These are phyloP conservation scores for Seiridium unicorne DNA, from an alignment of 2,329 filamentous ascomycete genomes.

Conservation along the genomic window DNA sequence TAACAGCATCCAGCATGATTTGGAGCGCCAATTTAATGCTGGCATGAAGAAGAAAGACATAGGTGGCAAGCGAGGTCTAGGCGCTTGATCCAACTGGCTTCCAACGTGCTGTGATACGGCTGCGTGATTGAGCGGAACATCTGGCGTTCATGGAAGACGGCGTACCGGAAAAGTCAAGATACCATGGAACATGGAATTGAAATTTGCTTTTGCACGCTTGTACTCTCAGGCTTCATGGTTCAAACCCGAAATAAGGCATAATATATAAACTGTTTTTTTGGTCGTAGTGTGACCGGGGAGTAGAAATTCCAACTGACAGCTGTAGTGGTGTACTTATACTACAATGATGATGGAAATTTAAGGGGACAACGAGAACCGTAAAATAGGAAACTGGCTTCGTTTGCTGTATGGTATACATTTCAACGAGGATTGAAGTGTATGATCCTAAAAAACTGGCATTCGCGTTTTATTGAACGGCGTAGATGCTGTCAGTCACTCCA, in stretches of 20 bases:
- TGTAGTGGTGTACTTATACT: too few species aligned
- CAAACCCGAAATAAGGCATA: conserved; percentile 8
- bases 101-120: background rate
- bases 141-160: conserved; percentile 2
- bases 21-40: conserved; percentile 55
- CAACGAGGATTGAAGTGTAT: too few species aligned
- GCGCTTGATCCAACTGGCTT: conserved; percentile 34
- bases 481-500: background rate
- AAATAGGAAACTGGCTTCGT: too few species aligned
- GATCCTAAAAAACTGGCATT: too few species aligned
- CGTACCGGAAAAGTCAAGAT: conserved; percentile 1
- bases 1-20: conserved; percentile 40
- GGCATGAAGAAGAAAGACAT: conserved; percentile 56
- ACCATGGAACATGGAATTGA: conserved; percentile 5
- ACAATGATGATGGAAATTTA: too few species aligned
- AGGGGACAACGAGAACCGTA: too few species aligned
- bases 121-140: background rate
- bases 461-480: too few species aligned
- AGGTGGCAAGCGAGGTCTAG: conserved; percentile 50
- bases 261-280: background rate
- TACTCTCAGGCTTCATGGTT: conserved; percentile 12
- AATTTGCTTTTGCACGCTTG: conserved; percentile 8
- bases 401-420: too few species aligned
- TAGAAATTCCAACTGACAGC: too few species aligned
- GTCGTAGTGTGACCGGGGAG: too few species aligned